Percentiles rank a stretch among this genome's conserved stretches.
These are phyloP conservation scores for Neurospora sp. DNA, from an alignment of 495 filamentous ascomycete genomes.

Conservation along the genomic window DNA sequence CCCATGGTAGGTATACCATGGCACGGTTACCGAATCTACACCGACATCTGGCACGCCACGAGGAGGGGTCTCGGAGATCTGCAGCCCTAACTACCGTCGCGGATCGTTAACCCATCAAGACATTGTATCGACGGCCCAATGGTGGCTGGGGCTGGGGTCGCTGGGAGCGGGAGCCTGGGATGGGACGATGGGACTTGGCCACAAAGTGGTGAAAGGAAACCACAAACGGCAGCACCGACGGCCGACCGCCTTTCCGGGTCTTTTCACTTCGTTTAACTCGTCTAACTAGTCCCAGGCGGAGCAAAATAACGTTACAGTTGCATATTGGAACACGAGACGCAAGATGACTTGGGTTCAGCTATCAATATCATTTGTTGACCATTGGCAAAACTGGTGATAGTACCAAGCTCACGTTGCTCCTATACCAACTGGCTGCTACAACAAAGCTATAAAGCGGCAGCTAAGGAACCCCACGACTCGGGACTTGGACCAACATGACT, in stretches of 20 bases:
- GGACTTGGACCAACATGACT: not conserved
- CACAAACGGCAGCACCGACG: not conserved
- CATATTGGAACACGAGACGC: not conserved
- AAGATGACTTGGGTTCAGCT: not conserved
- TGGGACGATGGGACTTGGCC: not conserved
- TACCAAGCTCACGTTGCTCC: not conserved
- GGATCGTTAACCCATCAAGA: not conserved
- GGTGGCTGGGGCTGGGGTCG: not conserved
- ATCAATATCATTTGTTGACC: not conserved
- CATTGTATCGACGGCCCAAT: not conserved
- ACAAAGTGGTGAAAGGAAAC: not conserved
- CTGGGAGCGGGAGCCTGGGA: not conserved
- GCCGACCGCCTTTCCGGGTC: not conserved
- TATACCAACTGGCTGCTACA: not conserved
- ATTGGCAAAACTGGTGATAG: not conserved
- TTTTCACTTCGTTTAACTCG: not conserved
- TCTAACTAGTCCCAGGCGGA: not conserved
- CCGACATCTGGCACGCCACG: conserved; percentile 9
- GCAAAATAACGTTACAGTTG: not conserved
- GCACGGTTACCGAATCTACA: not conserved
- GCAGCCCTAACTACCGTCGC: not conserved
- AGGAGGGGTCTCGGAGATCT: conserved; percentile 4
- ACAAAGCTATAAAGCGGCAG: not conserved
- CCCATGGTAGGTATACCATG: not conserved
- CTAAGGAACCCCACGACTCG: not conserved